These are phyloP conservation scores for Termitomyces titanicus DNA, from an alignment of 768 basidiomycete genomes.

Conservation along the genomic window DNA sequence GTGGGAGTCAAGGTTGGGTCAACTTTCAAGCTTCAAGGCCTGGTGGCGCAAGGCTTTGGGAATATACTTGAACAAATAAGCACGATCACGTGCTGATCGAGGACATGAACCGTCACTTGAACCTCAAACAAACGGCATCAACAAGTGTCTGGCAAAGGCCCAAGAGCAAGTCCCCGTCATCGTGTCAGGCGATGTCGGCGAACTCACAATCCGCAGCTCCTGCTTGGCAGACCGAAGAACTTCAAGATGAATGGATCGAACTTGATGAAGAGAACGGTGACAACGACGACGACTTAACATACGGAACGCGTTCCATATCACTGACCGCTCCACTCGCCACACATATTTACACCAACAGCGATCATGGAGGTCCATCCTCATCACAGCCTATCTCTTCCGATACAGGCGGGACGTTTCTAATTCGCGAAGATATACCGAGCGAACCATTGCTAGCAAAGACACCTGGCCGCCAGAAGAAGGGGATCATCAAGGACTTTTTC, in stretches of 20 bases:
- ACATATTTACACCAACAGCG: constrained; percentile 45
- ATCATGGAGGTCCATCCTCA: constrained; percentile 25
- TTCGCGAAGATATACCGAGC: constrained; percentile 63
- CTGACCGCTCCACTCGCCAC: constrained; percentile 55
- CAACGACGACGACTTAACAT: constrained; percentile 35
- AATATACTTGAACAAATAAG: constrained; percentile 7
- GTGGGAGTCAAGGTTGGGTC: too few species aligned
- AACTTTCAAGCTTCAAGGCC: too few species aligned
- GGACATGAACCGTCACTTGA: constrained; percentile 8
- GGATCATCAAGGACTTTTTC: constrained; percentile 78
- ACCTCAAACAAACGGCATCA: constrained; percentile 2
- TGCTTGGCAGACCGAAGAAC: constrained; percentile 86
- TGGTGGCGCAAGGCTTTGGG: constrained; percentile 6
- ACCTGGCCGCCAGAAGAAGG: constrained; percentile 57
- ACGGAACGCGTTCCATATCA: constrained; percentile 56
- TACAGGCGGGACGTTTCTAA: constrained; percentile 67
- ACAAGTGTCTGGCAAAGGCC: background rate
- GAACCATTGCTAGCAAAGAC: constrained; percentile 61
- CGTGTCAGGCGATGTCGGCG: constrained; percentile 28
- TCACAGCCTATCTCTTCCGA: constrained; percentile 24
- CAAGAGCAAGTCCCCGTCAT: constrained; percentile 7
- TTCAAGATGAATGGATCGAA: constrained; percentile 91
- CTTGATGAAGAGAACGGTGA: constrained; percentile 39
- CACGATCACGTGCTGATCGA: constrained; percentile 21
- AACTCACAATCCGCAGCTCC: constrained; percentile 31